Evolutionary conservation across 495 filamentous ascomycete genomes (phyloP), one percentile per base, ranked within the genome.

Genomic region (Daldinia caldariorum): DNA sequence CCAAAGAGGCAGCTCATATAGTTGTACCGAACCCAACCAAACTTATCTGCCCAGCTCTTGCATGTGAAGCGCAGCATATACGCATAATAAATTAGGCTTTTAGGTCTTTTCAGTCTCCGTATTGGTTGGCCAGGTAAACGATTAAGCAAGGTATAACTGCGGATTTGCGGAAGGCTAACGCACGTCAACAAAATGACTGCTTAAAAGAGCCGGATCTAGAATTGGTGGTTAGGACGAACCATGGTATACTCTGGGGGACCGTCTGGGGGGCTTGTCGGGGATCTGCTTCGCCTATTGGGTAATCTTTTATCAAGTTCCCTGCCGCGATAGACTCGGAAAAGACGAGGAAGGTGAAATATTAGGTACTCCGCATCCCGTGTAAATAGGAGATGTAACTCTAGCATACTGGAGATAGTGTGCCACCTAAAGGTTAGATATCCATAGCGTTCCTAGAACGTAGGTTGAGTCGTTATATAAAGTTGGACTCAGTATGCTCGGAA

Each of bases 1-100:
- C 47, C 41, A 61, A 61, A 61, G 43, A 61, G 59, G 59, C 43
- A 53, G 59, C 45, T 61, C 20, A 29, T 12, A 10, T 9, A 49
- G 1, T 9, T 39, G 9, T 3, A 38, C 4, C 20, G 47, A 51
- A 39, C 47, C 18, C 22, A 26, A 29, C 26, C 26, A 51, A 61
- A 20, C 14, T 47, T 47, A 45, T 39, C n/a, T 10, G 9, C n/a
- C n/a, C n/a, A n/a, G n/a, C 22, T 39, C 18, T 12, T 31, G 32
- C 59, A 53, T 61, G 47, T 18, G 32, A 61, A 49, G 32, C 13
- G 14, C 4, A 13, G 22, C 10, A 6, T 7, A 60, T 32, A 37
- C 57, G 57, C 38, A 49, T 37, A 39, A 60, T 45, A 60, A 4
- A 60, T 32, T 12, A 41, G 18, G 39, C 41, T 16, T 16, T 34